A percentile compares a stretch with the other conserved stretches of the same genome.
These are phyloP conservation scores for Graphilbum fragrans DNA, from an alignment of 2,329 filamentous ascomycete genomes.

Conservation along the genomic window DNA sequence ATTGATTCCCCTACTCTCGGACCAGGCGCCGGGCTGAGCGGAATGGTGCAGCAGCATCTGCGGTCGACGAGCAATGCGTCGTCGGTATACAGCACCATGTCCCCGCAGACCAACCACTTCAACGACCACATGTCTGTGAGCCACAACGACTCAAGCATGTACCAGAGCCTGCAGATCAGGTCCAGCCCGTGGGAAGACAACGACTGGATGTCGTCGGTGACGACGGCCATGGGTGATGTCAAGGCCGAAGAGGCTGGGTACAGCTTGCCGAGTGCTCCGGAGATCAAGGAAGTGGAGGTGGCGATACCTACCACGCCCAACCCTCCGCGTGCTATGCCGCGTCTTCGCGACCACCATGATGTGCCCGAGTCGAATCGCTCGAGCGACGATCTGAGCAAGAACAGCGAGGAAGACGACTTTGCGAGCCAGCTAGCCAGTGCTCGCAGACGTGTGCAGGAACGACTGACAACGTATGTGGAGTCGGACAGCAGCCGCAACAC, in stretches of 20 bases:
- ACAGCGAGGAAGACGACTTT: conserved; percentile 52
- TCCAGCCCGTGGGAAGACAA: conserved; percentile 32
- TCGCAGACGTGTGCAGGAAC: conserved; percentile 60
- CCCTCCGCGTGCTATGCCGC: background rate
- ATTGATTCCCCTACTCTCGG: conserved; percentile 72
- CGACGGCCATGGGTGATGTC: conserved; percentile 1
- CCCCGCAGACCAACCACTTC: background rate
- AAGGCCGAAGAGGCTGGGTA: too few relatives aligned
- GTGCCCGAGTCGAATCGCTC: conserved; percentile 2
- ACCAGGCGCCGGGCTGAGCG: conserved; percentile 58
- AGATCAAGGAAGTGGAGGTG: background rate
- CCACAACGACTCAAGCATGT: conserved; percentile 4
- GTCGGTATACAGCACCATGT: conserved; percentile 50
- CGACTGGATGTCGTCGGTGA: conserved; percentile 8
- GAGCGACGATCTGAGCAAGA: background rate
- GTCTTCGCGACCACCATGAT: background rate
- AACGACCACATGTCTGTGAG: background rate
- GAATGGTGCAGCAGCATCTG: conserved; percentile 74
- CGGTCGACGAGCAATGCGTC: conserved; percentile 72
- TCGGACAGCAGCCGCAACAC: conserved; percentile 38
- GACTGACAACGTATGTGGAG: conserved; percentile 56
- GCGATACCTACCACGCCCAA: background rate
- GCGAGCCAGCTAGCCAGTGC: conserved; percentile 60
- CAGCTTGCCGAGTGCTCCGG: too few relatives aligned
- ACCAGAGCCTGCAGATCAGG: conserved; percentile 20